Evolutionary conservation across 2,329 filamentous ascomycete species (phyloP).

Genomic region (Rhinocladiella mackenziei): DNA sequence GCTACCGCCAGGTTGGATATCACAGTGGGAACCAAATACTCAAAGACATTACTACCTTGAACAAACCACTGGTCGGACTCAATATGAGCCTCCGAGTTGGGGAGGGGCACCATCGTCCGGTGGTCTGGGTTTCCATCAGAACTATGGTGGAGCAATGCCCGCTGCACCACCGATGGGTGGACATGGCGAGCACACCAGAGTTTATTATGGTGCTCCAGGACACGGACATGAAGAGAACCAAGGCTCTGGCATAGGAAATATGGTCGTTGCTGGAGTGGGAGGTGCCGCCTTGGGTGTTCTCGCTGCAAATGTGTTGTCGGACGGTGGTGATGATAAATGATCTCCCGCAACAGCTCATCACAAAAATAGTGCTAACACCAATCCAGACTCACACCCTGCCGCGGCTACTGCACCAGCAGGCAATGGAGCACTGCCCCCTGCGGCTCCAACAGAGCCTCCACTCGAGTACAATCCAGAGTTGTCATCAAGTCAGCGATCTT

Average conservation of each 20-base stretch:
- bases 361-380: background rate
- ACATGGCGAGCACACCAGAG: conserved; percentile 7
- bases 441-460: conserved; percentile 9
- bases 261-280: conserved; percentile 23
- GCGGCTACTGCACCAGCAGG: conserved; percentile 2
- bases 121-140: conserved; percentile 10
- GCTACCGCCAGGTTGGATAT: conserved; percentile 44
- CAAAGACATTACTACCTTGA: conserved; percentile 48
- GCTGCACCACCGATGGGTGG: conserved; percentile 7
- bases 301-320: conserved; percentile 18
- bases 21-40: conserved; percentile 45
- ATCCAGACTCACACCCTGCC: background rate
- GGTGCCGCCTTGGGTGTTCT: conserved; percentile 23
- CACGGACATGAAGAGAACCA: conserved; percentile 14
- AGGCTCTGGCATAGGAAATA: conserved; percentile 7
- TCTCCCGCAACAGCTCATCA: background rate
- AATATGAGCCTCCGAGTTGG: conserved; percentile 44
- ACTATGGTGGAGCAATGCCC: conserved; percentile 17
- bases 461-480: conserved; percentile 24
- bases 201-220: conserved; percentile 9
- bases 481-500: conserved; percentile 20
- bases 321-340: conserved; percentile 16
- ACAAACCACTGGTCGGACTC: conserved; percentile 46
- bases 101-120: conserved; percentile 13
- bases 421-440: conserved; percentile 13